These are phyloP conservation scores for Xanthoceras sorbifolium DNA, from an alignment of 345 rosid species.

Conservation along the genomic window DNA sequence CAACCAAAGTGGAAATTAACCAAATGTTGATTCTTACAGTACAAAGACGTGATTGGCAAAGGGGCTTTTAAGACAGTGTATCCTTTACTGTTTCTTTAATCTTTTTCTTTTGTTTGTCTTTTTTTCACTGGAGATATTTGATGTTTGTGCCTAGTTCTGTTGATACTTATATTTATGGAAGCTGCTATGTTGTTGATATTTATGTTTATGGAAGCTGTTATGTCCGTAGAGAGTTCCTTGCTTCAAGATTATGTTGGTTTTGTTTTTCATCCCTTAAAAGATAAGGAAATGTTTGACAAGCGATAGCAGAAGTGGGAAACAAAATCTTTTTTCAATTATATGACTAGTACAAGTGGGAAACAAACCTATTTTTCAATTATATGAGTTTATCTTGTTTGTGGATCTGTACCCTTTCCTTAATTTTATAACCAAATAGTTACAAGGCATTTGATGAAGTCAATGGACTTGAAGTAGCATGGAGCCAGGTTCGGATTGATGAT, in stretches of 20 bases:
- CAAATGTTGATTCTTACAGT: conserved; percentile 44
- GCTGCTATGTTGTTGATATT: background rate
- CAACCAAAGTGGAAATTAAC: conserved; percentile 6
- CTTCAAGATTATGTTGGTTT: background rate
- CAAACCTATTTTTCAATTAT: background rate
- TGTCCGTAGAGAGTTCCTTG: background rate
- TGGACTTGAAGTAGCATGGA: conserved; percentile 99
- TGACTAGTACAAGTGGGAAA: background rate
- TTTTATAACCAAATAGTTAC: conserved; percentile 50
- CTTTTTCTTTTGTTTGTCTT: background rate
- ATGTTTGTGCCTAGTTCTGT: background rate
- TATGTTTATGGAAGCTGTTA: background rate
- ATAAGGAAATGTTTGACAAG: background rate
- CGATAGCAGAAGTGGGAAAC: background rate
- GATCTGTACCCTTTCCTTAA: conserved; percentile 32
- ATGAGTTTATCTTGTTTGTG: conserved; percentile 10
- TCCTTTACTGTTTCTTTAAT: conserved; percentile 29
- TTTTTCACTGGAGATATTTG: background rate
- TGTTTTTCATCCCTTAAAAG: background rate
- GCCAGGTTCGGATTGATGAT: conserved; percentile 87
- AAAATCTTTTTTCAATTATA: background rate
- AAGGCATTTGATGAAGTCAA: conserved; percentile 92
- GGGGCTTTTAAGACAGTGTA: conserved; percentile 90
- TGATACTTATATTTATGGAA: background rate
- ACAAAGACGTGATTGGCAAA: conserved; percentile 67